Base-by-base conservation (phyloP, 805 yeast genomes). In the Clavispora phyllophila region DNA sequence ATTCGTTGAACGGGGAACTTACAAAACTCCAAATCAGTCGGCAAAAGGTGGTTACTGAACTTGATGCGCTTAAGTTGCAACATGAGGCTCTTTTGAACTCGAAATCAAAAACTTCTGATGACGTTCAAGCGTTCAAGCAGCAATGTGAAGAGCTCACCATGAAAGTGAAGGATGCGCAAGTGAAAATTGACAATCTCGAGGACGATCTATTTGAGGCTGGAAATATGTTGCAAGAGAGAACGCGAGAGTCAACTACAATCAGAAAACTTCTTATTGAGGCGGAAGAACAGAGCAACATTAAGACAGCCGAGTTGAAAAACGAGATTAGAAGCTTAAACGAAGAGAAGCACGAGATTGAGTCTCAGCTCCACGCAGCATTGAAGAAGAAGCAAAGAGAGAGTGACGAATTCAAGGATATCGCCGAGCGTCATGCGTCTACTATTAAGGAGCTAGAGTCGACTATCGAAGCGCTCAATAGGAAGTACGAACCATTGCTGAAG, bases 121-220 rank as follows among this genome's bases (percentile, higher is more conserved):
- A 76, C 43, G 44, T 60, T 22, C 68, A 60, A 47, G 44, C 63
- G 6, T 55, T 79, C 45, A 82, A 76, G 53, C 82, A 79, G 49
- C 88, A 86, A 57, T 77, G 81, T 45, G 91, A 87, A 40, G 96
- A 87, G 54, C 59, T 85, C 39, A 56, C 73, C 3, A 75, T 84
- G 73, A 78, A 85, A 41, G 63, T 81, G 31, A 76, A 76, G 46
- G 98, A 93, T 52, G 67, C 81, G 1, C 73, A 72, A 34, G 70
- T 70, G 41, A 74, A 78, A 48, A 69, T 78, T 18, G 89, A 85
- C 43, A 75, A 79, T 2, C 59, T 90, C 23, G 89, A 86, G 51
- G 96, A 88, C 43, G 96, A 90, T 56, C 64, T 91, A n/a, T 68
- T 75, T 9, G 97, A 90, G 44, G 69, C 86, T 4, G 75, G 87